Evolutionary conservation across 805 yeast species (phyloP), one percentile per base, ranked within the genome.

Genomic region (Starmerella davenportii): DNA sequence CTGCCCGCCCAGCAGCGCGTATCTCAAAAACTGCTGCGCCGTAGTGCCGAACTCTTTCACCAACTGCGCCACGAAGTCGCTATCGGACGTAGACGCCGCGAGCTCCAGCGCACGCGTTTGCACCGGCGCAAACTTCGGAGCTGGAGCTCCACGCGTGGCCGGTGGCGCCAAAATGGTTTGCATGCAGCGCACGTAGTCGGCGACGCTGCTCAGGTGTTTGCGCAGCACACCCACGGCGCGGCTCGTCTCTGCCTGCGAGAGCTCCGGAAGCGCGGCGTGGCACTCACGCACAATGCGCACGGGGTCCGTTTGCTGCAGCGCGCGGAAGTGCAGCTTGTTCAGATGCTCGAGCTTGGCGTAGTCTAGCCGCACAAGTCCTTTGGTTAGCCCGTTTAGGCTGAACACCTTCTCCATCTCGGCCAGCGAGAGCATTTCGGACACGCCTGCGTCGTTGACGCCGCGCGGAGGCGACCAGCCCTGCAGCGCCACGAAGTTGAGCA

Each of bases 381-480:
- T 82, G 11, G 96, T 87, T 48, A 90, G 64, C 19, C 79, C 74
- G 40, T 74, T 74, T 29, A 84, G 53, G 14, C 72, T 63, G 53
- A 90, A 90, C 19, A 55, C 43, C 21, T 62, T 44, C 11, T 64
- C 69, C 38, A 85, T 57, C 25, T 78, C 71, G 1, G 62, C 30
- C 37, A 55, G 38, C 11, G 43, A 33, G 43, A 57, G 39, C n/a
- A 54, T 49, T 17, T 59, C 62, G 16, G 51, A 46, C 14, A 35
- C 30, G n/a, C 51, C 41, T 7, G 41, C 31, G 5, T 44, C 45
- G 4, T 30, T 41, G 16, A 53, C 20, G 66, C 60, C 21, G 64
- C 62, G 71, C 4, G 74, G 71, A 3, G 95, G 93, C 4, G 94
- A 69, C 98, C 98, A 90, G 1, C 99, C 99, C 56, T 82, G 79